These are phyloP conservation scores for Acrocalymma vagum DNA, from an alignment of 2,329 filamentous ascomycete genomes.

Conservation along the genomic window DNA sequence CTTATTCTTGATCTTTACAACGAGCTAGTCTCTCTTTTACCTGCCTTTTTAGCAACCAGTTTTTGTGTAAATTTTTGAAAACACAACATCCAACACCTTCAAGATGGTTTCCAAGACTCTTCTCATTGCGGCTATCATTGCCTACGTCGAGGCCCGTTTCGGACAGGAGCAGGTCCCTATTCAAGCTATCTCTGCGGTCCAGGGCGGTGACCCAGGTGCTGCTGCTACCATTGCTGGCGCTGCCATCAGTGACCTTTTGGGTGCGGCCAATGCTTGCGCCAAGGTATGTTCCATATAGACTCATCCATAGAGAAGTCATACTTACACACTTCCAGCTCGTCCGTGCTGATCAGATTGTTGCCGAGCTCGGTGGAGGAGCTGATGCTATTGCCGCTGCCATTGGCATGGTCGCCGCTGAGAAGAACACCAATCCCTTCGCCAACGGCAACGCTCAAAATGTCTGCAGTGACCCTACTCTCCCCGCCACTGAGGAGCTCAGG, in stretches of 20 bases:
- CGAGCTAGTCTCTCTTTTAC: conserved; percentile 47
- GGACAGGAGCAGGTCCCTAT: conserved; percentile 70
- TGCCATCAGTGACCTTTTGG: conserved; percentile 70
- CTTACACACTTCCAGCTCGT: conserved; percentile 57
- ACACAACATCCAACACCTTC: conserved; percentile 12
- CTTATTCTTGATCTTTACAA: conserved; percentile 25
- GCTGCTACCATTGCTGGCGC: conserved; percentile 70
- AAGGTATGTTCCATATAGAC: conserved; percentile 58
- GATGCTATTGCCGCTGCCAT: conserved; percentile 69
- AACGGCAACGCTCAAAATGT: conserved; percentile 66
- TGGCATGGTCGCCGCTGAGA: conserved; percentile 71
- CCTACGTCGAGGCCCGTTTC: conserved; percentile 59
- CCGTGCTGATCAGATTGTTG: conserved; percentile 71
- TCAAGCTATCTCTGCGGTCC: conserved; percentile 61
- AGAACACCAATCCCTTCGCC: conserved; percentile 76
- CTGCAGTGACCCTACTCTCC: conserved; percentile 70
- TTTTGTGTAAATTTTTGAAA: conserved; percentile 27
- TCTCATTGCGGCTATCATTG: conserved; percentile 39
- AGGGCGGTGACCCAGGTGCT: conserved; percentile 64
- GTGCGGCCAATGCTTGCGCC: conserved; percentile 70
- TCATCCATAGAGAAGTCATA: conserved; percentile 1
- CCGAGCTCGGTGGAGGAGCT: conserved; percentile 66
- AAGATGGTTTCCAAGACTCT: conserved; percentile 47
- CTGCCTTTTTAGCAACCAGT: conserved; percentile 20
- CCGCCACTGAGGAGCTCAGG: conserved; percentile 66